Conservation (phyloP, 352 stramenopile species). For the Globisporangium ultimum region DNA sequence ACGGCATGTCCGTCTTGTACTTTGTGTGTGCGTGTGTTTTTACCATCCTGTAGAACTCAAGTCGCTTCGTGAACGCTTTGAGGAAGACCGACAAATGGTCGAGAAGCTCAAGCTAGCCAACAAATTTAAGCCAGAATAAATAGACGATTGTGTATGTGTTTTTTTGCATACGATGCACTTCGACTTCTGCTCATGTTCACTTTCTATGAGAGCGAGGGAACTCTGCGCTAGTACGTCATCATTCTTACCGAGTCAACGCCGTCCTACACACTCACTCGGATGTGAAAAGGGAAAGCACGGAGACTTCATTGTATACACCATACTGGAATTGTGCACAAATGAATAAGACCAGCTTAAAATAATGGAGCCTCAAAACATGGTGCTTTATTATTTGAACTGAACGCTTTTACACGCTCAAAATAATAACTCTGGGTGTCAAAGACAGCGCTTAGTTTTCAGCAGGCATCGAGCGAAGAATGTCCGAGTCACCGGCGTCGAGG, state of each 20-base stretch:
- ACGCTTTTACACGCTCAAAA: neutral
- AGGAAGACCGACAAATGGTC: conserved; percentile 74
- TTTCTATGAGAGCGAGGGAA: too few relatives aligned
- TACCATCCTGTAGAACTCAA: conserved; percentile 59
- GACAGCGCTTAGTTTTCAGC: conserved; percentile 31
- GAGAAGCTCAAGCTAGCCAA: conserved; percentile 84
- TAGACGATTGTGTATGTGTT: neutral
- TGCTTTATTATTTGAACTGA: conserved; percentile 8
- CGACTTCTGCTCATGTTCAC: too few relatives aligned
- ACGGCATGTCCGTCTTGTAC: neutral
- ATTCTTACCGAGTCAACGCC: too few relatives aligned
- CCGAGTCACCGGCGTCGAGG: conserved; percentile 97
- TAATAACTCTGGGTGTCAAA: neutral
- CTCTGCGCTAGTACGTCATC: too few relatives aligned
- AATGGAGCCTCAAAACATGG: conserved; percentile 14
- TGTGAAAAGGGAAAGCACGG: too few relatives aligned
- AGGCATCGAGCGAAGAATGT: conserved; percentile 93
- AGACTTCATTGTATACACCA: neutral
- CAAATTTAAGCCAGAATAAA: conserved; percentile 79
- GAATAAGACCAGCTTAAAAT: neutral
- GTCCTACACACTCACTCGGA: too few relatives aligned
- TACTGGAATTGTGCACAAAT: neutral
- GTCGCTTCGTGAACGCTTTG: conserved; percentile 76
- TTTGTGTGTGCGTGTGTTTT: conserved; percentile 5
- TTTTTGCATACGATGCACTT: conserved; percentile 1